A percentile compares a stretch with the other conserved stretches of the same genome.
These are phyloP conservation scores for Corylus heterophylla DNA, from an alignment of 306 rosid species.

Conservation along the genomic window DNA sequence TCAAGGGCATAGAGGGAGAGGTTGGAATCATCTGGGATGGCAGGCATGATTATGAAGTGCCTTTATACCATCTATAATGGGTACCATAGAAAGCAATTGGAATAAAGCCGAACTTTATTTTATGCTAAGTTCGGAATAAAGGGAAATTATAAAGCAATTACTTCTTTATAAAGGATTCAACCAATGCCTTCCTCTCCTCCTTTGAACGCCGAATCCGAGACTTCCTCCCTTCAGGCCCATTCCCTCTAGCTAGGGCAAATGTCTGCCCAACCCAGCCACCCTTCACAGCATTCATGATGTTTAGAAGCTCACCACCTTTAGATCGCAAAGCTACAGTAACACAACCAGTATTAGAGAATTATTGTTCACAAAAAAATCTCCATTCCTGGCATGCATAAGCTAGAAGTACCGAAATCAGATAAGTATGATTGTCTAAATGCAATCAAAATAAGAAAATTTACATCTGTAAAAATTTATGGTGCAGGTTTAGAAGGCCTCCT, in stretches of 20 bases:
- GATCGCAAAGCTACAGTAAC: slow-evolving; percentile 31
- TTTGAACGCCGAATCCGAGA: slow-evolving; percentile 84
- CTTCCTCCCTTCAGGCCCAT: slow-evolving; percentile 78
- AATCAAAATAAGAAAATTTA: not conserved
- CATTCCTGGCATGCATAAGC: slow-evolving; percentile 5
- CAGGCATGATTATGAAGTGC: not conserved
- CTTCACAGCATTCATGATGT: slow-evolving; percentile 68
- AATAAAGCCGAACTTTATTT: not conserved
- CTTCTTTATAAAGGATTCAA: slow-evolving; percentile 81
- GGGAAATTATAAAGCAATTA: slow-evolving; percentile 33
- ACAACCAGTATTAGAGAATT: slow-evolving; percentile 22
- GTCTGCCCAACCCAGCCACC: slow-evolving; percentile 78
- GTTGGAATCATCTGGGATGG: not conserved
- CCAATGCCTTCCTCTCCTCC: slow-evolving; percentile 90
- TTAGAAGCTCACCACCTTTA: slow-evolving; percentile 30
- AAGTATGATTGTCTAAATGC: not conserved
- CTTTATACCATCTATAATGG: not conserved
- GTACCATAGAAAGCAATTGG: not conserved
- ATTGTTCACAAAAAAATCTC: not conserved
- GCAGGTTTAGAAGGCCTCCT: not conserved
- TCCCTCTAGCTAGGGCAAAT: slow-evolving; percentile 83
- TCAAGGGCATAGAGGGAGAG: not conserved
- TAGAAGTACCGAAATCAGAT: not conserved
- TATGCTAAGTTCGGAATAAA: not conserved
- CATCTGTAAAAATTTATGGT: not conserved